Conservation (phyloP, 768 basidiomycete species). For the Trametes coccinea region DNA sequence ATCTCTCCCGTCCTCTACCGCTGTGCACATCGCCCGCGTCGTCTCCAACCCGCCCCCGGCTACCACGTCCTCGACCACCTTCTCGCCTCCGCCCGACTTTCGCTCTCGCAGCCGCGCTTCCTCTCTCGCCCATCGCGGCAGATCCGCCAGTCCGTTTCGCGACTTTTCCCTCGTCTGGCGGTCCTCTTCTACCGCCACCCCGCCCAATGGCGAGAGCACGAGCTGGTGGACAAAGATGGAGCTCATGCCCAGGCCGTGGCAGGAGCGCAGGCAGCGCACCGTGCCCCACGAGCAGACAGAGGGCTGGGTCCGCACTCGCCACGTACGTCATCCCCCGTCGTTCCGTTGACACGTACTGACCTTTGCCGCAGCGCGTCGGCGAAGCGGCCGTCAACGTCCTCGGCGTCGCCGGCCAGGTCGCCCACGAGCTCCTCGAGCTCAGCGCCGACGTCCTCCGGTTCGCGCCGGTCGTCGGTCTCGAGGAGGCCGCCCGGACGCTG, state of each 20-base stretch:
- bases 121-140: constrained; percentile 7
- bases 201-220: constrained; percentile 24
- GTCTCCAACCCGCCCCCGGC: constrained; percentile 11
- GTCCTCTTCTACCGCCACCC: constrained; percentile 12
- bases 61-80: constrained; percentile 10
- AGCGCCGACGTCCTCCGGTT: constrained; percentile 46
- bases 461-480: constrained; percentile 58
- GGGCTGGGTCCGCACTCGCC: constrained; percentile 30
- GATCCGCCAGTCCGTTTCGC: constrained; percentile 23
- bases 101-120: constrained; percentile 21
- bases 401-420: constrained; percentile 41
- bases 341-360: not conserved
- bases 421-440: constrained; percentile 46
- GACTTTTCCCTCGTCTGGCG: constrained; percentile 20
- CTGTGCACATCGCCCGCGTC: constrained; percentile 14
- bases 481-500: constrained; percentile 50
- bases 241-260: constrained; percentile 29
- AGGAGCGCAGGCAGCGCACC: constrained; percentile 27
- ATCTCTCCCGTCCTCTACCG: constrained; percentile 19
- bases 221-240: constrained; percentile 28
- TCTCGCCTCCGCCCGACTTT: constrained; percentile 5
- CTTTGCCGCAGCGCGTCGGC: constrained; percentile 22
- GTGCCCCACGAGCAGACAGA: constrained; percentile 32
- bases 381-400: constrained; percentile 37
- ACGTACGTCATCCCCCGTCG: constrained; percentile 19